A percentile compares a stretch with the other conserved stretches of the same genome.
Evolutionary conservation across 1,139 yeast species (phyloP).

Genomic region (Pichia sp.): DNA sequence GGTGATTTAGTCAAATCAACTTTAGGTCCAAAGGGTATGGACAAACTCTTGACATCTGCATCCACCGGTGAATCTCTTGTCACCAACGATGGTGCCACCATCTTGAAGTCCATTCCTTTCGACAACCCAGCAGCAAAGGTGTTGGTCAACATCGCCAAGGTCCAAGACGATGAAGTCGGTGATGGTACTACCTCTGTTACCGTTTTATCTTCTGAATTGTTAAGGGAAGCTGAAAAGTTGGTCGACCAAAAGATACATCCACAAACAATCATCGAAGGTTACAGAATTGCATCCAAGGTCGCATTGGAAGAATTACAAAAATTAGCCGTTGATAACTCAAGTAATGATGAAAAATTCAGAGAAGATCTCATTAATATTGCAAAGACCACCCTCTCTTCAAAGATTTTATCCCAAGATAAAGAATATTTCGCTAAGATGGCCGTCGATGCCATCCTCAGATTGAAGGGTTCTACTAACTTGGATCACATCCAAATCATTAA

Average conservation of each 20-base stretch:
- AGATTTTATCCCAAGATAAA: constrained; percentile 92
- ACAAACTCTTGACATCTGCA: constrained; percentile 86
- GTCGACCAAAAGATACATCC: constrained; percentile 96
- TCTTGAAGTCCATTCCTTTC: constrained; percentile 88
- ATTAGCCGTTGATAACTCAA: constrained; percentile 74
- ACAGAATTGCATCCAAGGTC: constrained; percentile 79
- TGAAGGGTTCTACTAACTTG: constrained; percentile 91
- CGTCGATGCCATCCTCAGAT: constrained; percentile 89
- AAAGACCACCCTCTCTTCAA: constrained; percentile 89
- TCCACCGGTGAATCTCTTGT: constrained; percentile 75
- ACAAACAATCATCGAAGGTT: constrained; percentile 96
- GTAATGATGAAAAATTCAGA: constrained; percentile 61
- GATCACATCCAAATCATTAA: constrained; percentile 94
- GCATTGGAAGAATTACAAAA: constrained; percentile 80
- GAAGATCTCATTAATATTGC: constrained; percentile 84
- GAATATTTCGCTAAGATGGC: constrained; percentile 86
- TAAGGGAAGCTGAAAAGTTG: constrained; percentile 93
- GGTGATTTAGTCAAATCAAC: constrained; percentile 97
- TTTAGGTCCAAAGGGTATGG: constrained; percentile 99
- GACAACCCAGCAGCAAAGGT: constrained; percentile 99
- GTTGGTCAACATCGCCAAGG: constrained; percentile 91
- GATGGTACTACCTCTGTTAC: constrained; percentile 99
- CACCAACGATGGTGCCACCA: constrained; percentile 98
- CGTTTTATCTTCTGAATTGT: constrained; percentile 84
- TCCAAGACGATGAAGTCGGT: constrained; percentile 98